Conservation (phyloP, 768 basidiomycete genomes). For the Boletus tomentosulus region DNA sequence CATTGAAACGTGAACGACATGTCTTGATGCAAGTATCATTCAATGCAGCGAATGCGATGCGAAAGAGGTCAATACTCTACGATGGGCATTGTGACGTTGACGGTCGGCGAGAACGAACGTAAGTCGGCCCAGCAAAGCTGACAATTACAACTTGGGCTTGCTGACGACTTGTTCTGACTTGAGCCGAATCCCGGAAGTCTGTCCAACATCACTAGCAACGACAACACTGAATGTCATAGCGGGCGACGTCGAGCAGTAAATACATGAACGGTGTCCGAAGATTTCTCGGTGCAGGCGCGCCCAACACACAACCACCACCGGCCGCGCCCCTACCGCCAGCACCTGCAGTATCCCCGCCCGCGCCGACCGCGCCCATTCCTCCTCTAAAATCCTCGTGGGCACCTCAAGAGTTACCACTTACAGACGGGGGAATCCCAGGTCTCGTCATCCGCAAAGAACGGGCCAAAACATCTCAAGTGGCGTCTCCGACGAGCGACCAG, state of each 20-base stretch:
- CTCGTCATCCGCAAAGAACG: constrained; percentile 54
- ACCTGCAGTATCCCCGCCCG: constrained; percentile 23
- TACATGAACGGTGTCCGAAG: constrained; percentile 71
- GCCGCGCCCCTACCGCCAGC: constrained; percentile 16
- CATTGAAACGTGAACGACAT: constrained; percentile 95
- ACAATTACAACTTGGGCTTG: background rate
- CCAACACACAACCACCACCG: constrained; percentile 30
- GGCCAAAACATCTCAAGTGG: constrained; percentile 26
- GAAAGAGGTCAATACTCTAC: constrained; percentile 1
- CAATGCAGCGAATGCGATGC: background rate
- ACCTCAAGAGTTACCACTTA: constrained; percentile 37
- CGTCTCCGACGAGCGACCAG: constrained; percentile 22
- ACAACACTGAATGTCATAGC: constrained; percentile 21
- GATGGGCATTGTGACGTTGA: constrained; percentile 20
- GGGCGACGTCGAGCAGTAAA: constrained; percentile 13
- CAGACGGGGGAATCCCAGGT: constrained; percentile 26
- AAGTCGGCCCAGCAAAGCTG: constrained; percentile 3
- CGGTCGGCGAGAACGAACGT: constrained; percentile 5
- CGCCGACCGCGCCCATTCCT: constrained; percentile 17
- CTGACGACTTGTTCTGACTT: background rate
- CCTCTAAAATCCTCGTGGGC: constrained; percentile 42
- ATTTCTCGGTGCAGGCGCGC: constrained; percentile 47
- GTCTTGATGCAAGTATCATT: constrained; percentile 3
- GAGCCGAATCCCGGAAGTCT: background rate
- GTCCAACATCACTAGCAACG: background rate